phyloP scores from a whole-genome alignment of 345 rosid species.

The Syzygium aqueum region DNA sequence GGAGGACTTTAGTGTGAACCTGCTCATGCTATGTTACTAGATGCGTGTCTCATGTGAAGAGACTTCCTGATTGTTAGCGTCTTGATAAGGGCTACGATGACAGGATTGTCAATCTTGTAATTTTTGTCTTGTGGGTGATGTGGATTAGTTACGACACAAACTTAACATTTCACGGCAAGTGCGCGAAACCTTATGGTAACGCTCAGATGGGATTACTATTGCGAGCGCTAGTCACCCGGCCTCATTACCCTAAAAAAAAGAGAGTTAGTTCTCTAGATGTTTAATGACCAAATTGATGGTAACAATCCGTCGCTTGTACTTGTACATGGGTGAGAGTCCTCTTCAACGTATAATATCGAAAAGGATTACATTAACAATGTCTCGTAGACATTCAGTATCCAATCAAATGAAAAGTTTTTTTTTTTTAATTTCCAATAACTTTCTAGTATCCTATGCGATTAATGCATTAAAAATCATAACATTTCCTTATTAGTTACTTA shows the following conservation, averaged over 20 bases:
- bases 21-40: background rate
- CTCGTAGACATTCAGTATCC: background rate
- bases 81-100: background rate
- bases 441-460: background rate
- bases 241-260: background rate
- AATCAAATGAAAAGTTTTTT: too few relatives aligned
- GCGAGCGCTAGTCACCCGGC: background rate
- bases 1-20: background rate
- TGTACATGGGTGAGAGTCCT: background rate
- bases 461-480: background rate
- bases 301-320: too few relatives aligned
- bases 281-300: background rate
- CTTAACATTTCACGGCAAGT: background rate
- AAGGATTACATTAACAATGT: background rate
- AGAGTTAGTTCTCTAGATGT: background rate
- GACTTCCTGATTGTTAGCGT: background rate
- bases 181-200: background rate
- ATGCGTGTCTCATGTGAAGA: background rate
- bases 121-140: background rate
- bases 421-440: too few relatives aligned
- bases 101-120: background rate
- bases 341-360: background rate
- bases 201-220: background rate
- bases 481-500: too few relatives aligned
- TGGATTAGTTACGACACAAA: background rate